These are phyloP conservation scores for Trametes coccinea DNA, from an alignment of 768 basidiomycete species.

Conservation along the genomic window DNA sequence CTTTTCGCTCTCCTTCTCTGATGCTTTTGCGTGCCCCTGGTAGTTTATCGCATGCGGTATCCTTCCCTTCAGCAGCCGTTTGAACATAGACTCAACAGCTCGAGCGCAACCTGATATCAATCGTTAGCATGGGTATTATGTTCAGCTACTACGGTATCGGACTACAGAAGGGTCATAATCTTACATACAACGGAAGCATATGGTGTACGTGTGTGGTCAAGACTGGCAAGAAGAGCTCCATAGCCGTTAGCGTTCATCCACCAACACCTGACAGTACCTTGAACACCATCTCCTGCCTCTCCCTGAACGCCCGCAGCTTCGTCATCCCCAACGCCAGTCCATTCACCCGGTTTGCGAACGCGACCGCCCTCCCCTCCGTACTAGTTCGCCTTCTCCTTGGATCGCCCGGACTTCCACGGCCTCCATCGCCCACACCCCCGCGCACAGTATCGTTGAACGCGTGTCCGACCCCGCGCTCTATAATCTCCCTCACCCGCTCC, in stretches of 20 bases:
- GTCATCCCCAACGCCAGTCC: slow-evolving; percentile 72
- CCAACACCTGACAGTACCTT: slow-evolving; percentile 54
- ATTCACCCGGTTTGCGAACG: slow-evolving; percentile 79
- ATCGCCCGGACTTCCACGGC: neutral
- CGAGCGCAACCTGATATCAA: too few species aligned
- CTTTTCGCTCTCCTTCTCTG: too few species aligned
- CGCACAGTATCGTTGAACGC: slow-evolving; percentile 3
- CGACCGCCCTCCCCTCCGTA: slow-evolving; percentile 60
- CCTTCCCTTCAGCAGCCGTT: too few species aligned
- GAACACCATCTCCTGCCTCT: slow-evolving; percentile 71
- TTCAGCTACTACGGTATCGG: too few species aligned
- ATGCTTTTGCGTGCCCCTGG: too few species aligned
- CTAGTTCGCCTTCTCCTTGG: slow-evolving; percentile 33
- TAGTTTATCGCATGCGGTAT: too few species aligned
- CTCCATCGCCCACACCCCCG: neutral
- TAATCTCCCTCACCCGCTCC: slow-evolving; percentile 26
- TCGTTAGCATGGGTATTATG: too few species aligned
- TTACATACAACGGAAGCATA: too few species aligned
- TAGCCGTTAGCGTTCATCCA: neutral
- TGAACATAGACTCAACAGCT: too few species aligned
- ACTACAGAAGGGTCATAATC: too few species aligned
- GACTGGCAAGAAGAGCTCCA: too few species aligned
- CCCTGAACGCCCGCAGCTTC: slow-evolving; percentile 66
- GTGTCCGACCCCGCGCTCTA: slow-evolving; percentile 29
- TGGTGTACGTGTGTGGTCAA: too few species aligned